Base-by-base conservation (phyloP, 371 early-diverging fungal species). In the Nematocida sp. region DNA sequence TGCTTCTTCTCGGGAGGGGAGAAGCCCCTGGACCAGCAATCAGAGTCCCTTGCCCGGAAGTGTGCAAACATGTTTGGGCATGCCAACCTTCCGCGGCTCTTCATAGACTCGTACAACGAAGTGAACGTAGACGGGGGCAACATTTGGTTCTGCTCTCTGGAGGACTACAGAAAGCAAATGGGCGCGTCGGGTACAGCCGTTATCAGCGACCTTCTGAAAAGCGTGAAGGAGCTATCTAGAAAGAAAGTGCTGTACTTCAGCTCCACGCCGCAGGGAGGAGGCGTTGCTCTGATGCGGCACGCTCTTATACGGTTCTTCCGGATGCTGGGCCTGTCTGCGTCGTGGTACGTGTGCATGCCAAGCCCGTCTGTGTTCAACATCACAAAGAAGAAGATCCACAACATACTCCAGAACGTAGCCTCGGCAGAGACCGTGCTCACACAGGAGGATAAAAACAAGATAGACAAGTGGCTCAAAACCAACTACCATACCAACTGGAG, bases 281-380 rank as follows among this genome's bases (percentile, higher is more conserved):
- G 91, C 31, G 91, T 91, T 13, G 90, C 91, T 3, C 84, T 91
- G 43, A 91, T 91, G 91, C 86, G 91, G 56, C 90, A 91, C 80
- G 88, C 90, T 5, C 78, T 88, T 0, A 78, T 90, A 27, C 85
- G 91, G 15, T 84, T 90, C 65, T 83, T 87, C 52, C 79, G 82
- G 36, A 79, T 90, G 46, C 83, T 86, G 21, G 86, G 83, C 53
- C 79, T 90, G 21, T 85, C 88, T 70, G 86, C 83, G 40, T 87
- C 87, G 75, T 91, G 84, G 85, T 82, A 67, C 66, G 82, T 80
- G 19, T 78, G 76, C 11, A 57, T 57, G n/a, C 74, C 76, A 27
- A 63, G 63, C 55, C 27, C 64, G 5, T 45, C 51, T 11, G 75
- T 77, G 49, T 76, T 60, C 40, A 84, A 87, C 80, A 79, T 79